phyloP scores from a whole-genome alignment of 164 flowering plant genomes.

The Amborella trichopoda region DNA sequence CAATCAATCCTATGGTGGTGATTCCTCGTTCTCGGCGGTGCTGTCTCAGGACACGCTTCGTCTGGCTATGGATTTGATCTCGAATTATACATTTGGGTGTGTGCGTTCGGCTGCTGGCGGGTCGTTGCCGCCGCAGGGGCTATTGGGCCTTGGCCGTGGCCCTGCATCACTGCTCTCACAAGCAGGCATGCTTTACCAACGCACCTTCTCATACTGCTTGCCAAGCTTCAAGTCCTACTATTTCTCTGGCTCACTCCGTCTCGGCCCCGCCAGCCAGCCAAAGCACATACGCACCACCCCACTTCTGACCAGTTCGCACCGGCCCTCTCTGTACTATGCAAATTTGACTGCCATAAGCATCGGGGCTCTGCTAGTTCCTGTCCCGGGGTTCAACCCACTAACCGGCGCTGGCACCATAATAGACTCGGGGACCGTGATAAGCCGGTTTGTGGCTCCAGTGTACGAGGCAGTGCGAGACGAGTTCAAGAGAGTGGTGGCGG shows the following conservation, averaged over 20 bases:
- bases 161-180: constrained; percentile 67
- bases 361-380: constrained; percentile 36
- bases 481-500: constrained; percentile 42
- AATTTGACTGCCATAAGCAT: constrained; percentile 72
- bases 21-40: constrained; percentile 53
- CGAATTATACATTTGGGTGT: constrained; percentile 65
- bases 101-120: constrained; percentile 38
- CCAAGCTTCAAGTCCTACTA: constrained; percentile 78
- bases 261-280: constrained; percentile 77
- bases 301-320: constrained; percentile 59
- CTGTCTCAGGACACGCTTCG: constrained; percentile 46
- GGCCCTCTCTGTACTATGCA: constrained; percentile 81
- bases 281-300: constrained; percentile 59
- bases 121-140: constrained; percentile 74
- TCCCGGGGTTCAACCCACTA: constrained; percentile 43
- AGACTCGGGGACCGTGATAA: constrained; percentile 85
- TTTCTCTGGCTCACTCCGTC: constrained; percentile 83
- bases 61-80: constrained; percentile 32
- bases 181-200: constrained; percentile 46
- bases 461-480: constrained; percentile 56
- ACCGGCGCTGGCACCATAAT: constrained; percentile 85
- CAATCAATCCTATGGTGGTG: constrained; percentile 77
- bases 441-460: constrained; percentile 59
- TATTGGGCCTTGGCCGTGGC: constrained; percentile 91
- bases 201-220: constrained; percentile 78